Base-by-base conservation (phyloP, 2,329 filamentous ascomycete species). In the Pseudogymnoascus pannorum region DNA sequence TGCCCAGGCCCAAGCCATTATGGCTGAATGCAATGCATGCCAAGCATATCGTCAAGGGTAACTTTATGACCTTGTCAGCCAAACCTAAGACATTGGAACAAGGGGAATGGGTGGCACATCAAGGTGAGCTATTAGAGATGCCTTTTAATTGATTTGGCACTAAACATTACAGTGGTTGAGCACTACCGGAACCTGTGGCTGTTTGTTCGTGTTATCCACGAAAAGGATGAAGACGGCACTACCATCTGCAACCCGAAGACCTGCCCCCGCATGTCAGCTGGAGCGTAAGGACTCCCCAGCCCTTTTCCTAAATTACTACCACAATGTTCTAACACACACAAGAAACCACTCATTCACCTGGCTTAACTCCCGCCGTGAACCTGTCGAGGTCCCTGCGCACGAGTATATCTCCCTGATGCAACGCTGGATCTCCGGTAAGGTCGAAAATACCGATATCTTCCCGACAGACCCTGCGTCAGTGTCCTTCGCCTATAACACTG, bases 391-490 rank as follows among this genome's bases (percentile, higher is more conserved):
- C 42, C 92, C 93, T 3, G 93, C 93, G 5, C 87, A 87, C 64
- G 92, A 95, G 74, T 97, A 97, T 77, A 94, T 97, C 77, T 91
- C 91, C 67, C 85, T 96, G 24, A 95, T 97, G 74, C 92, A 97
- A 77, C 91, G 93, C 71, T 97, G 93, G 92, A 96, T 97, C 72
- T 89, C 91, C 29, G 91, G 92, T 76, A 97, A 97, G 78, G 91
- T 96, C 66, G 91, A 94, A 69, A 92, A 97, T 73, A 86, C 86
- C 58, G 83, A 84, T 72, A 91, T 96, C 76, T 97, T 97, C 77
- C 93, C 93, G 5, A 96, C 91, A 42, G 91, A 94, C 69, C 85
- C 87, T 5, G 84, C 87, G 38, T 83, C 84, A 44, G 81, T 88
- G 57, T 89, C 87, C 16, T 87, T 83, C 67, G 79, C 85, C 48